Conservation (phyloP, 352 stramenopile genomes). For the Pythium periplocum region DNA sequence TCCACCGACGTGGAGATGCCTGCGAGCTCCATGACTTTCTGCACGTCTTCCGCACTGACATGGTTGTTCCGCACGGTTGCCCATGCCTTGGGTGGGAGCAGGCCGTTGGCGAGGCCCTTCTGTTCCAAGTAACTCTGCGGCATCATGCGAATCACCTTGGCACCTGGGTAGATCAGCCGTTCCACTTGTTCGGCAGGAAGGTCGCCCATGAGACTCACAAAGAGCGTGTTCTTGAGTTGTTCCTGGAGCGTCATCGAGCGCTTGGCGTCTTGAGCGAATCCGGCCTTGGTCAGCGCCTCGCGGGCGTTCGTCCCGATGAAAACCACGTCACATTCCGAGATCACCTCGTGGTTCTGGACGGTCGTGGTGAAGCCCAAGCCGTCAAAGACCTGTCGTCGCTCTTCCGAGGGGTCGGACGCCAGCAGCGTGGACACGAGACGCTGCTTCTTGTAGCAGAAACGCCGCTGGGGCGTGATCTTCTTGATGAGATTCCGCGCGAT, state of each 20-base stretch:
- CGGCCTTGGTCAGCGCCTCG: constrained; percentile 28
- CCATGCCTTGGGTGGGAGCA: constrained; percentile 45
- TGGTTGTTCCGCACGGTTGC: constrained; percentile 48
- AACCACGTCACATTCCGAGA: constrained; percentile 67
- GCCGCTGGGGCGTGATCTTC: constrained; percentile 49
- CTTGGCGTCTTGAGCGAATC: constrained; percentile 5
- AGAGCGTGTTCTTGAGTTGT: constrained; percentile 41
- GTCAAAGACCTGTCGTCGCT: constrained; percentile 53
- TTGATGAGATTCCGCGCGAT: constrained; percentile 58
- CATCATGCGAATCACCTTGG: constrained; percentile 76
- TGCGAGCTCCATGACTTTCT: constrained; percentile 45
- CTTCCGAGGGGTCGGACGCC: constrained; percentile 51
- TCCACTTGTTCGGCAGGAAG: constrained; percentile 48
- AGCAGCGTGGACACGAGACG: constrained; percentile 62
- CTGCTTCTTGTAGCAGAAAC: constrained; percentile 74
- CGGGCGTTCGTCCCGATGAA: constrained; percentile 57
- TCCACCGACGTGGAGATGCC: constrained; percentile 48
- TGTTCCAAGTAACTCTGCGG: constrained; percentile 50
- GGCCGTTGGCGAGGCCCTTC: constrained; percentile 42
- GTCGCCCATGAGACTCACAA: constrained; percentile 71
- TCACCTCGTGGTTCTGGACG: constrained; percentile 42
- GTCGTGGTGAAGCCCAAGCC: constrained; percentile 63
- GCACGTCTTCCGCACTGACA: constrained; percentile 45
- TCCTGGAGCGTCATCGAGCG: not conserved
- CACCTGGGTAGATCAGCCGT: constrained; percentile 45